Percentiles rank a stretch among this genome's conserved stretches.
Evolutionary conservation across 768 basidiomycete genomes (phyloP).

Genomic region (Collybia sp.): DNA sequence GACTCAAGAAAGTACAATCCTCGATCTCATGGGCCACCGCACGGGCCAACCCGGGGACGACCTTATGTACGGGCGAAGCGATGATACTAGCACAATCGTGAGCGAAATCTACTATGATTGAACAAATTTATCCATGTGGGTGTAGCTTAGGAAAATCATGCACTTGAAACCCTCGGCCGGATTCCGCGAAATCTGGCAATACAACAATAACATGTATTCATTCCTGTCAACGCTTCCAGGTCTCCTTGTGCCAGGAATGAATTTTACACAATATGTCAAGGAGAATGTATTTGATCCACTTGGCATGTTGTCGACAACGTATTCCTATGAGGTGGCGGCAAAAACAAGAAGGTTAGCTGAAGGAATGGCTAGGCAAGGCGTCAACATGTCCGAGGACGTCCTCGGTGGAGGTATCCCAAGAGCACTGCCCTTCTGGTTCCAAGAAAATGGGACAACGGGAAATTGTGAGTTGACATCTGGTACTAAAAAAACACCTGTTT

Average conservation of each 20-base stretch:
- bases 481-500: background rate
- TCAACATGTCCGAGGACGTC: slow-evolving; percentile 13
- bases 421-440: slow-evolving; percentile 15
- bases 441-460: slow-evolving; percentile 13
- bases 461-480: background rate
- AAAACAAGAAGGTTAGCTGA: slow-evolving; percentile 19
- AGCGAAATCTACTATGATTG: slow-evolving; percentile 1
- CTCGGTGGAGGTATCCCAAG: slow-evolving; percentile 16
- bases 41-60: slow-evolving; percentile 21
- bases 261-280: slow-evolving; percentile 19
- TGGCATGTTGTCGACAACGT: slow-evolving; percentile 20
- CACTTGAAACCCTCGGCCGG: slow-evolving; percentile 17
- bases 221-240: slow-evolving; percentile 17
- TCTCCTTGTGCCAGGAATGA: slow-evolving; percentile 8
- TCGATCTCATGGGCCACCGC: slow-evolving; percentile 22
- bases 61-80: slow-evolving; percentile 3
- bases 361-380: slow-evolving; percentile 13
- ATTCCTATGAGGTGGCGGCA: slow-evolving; percentile 18
- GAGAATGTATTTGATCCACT: slow-evolving; percentile 20
- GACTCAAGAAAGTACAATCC: slow-evolving; percentile 11
- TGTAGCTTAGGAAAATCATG: slow-evolving; percentile 12
- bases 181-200: slow-evolving; percentile 20
- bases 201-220: slow-evolving; percentile 21
- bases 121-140: background rate
- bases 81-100: slow-evolving; percentile 6